Base-by-base conservation (phyloP, 1,139 yeast species). In the Protomyces gravidus region DNA sequence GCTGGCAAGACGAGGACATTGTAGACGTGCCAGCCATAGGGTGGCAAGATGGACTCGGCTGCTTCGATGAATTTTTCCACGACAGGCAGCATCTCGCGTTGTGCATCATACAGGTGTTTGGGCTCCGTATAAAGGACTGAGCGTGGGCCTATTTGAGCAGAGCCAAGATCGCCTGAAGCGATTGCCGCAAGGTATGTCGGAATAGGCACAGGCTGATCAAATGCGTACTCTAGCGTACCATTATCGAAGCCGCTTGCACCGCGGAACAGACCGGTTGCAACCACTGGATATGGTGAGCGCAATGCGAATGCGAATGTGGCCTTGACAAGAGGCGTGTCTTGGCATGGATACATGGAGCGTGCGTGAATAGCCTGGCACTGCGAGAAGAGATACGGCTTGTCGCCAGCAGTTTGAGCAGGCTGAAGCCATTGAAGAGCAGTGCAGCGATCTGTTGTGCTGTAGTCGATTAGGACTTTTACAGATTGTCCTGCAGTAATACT, bases 361-460 rank as follows among this genome's bases (percentile, higher is more conserved):
- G 96, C 94, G 69, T 89, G 96, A 64, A 86, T 88, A 36, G 96
- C 89, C 74, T 89, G 95, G 70, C 95, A 82, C 72, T 89, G 96
- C 28, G 96, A 87, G 71, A 89, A 89, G 66, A 89, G 78, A 71
- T 88, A 86, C 2, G 95, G 94, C 45, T 73, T 75, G 65, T 81
- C 79, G 30, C 92, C 95, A 57, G 84, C 85, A n/a, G 96, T 87
- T 67, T 85, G 88, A 59, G 80, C 83, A 45, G 86, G 84, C 51
- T 80, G 82, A 63, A 89, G 75, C 83, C 94, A 89, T 72, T 89
- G 96, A 65, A 89, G 75, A 1, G 96, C 96, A 1, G 96, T 87
- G 69, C 95, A 86, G 28, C 81, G 71, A 2, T 76, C 75, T 1
- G 96, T 89, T 51, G 96, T 89, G 62, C 78, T 74, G 67, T 82